phyloP scores from a whole-genome alignment of 176 grass and related monocot species.

The Triticum timopheevii region DNA sequence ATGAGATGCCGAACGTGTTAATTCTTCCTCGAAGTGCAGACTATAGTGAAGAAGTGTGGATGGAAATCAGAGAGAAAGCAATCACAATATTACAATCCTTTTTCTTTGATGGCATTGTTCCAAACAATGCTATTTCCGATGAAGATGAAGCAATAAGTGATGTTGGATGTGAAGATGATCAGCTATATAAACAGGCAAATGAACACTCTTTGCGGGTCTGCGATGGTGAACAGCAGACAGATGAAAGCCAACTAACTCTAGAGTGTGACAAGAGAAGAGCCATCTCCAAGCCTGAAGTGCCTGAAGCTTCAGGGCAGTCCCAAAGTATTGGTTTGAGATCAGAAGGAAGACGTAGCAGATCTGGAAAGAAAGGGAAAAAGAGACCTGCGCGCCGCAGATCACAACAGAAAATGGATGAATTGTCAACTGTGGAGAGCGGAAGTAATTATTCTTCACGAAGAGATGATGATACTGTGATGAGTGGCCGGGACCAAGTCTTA shows the following conservation, averaged over 20 bases:
- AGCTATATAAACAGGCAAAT: constrained; percentile 59
- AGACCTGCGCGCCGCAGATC: constrained; percentile 83
- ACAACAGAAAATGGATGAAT: constrained; percentile 80
- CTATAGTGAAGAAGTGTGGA: constrained; percentile 99
- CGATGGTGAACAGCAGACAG: constrained; percentile 62
- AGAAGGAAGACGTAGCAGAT: constrained; percentile 78
- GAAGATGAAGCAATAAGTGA: constrained; percentile 78
- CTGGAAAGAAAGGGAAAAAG: constrained; percentile 97
- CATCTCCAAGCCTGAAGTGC: constrained; percentile 56
- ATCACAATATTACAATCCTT: constrained; percentile 85
- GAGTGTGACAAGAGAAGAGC: constrained; percentile 74
- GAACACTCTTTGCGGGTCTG: constrained; percentile 33
- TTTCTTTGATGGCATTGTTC: constrained; percentile 88
- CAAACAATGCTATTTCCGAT: constrained; percentile 78
- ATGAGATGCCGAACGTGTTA: constrained; percentile 94
- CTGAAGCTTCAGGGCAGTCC: constrained; percentile 63
- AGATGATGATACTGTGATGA: constrained; percentile 70
- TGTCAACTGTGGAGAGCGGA: constrained; percentile 62
- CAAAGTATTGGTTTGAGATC: constrained; percentile 60
- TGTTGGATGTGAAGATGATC: constrained; percentile 58
- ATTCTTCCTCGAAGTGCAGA: constrained; percentile 96
- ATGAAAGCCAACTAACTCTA: constrained; percentile 73
- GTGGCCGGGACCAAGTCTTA: constrained; percentile 68
- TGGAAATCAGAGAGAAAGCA: constrained; percentile 94
- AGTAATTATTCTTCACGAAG: constrained; percentile 62